A percentile compares a stretch with the other conserved stretches of the same genome.
These are phyloP conservation scores for Penicillium italicum DNA, from an alignment of 2,329 filamentous ascomycete species.

Conservation along the genomic window DNA sequence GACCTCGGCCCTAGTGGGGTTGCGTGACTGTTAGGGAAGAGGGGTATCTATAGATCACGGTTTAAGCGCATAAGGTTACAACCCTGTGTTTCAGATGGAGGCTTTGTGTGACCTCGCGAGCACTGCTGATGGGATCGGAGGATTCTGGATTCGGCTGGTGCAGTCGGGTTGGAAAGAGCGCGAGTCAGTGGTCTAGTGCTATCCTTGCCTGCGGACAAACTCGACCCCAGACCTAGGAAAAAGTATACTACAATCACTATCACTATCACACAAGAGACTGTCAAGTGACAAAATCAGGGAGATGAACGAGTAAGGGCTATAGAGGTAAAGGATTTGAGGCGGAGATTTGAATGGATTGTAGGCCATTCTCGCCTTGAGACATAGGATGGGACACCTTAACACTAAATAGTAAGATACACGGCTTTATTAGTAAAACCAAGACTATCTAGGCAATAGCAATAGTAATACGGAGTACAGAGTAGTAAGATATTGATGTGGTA, in stretches of 20 bases:
- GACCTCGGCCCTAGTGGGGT: not conserved
- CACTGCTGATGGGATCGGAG: slow-evolving; percentile 19
- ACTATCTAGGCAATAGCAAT: not conserved
- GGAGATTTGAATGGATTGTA: not conserved
- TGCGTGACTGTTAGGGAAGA: slow-evolving; percentile 3
- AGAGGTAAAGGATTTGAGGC: not conserved
- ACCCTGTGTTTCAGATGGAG: slow-evolving; percentile 10
- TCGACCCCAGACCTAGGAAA: not conserved
- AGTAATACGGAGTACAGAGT: not conserved
- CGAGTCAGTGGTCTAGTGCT: not conserved
- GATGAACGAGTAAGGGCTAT: not conserved
- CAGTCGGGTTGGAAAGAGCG: slow-evolving; percentile 18
- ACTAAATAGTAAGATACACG: not conserved
- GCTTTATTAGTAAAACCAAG: not conserved
- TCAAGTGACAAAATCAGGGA: slow-evolving; percentile 11
- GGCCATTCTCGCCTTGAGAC: not conserved
- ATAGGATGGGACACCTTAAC: not conserved
- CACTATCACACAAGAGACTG: slow-evolving; percentile 12
- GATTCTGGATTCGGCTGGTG: slow-evolving; percentile 15
- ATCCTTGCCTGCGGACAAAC: not conserved
- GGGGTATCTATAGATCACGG: slow-evolving; percentile 3
- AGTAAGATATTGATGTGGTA: not conserved
- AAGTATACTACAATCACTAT: slow-evolving; percentile 5
- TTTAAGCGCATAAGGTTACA: slow-evolving; percentile 16
- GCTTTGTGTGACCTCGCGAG: slow-evolving; percentile 14